These are phyloP conservation scores for Phytopythium boreale DNA, from an alignment of 352 stramenopile genomes.

Conservation along the genomic window DNA sequence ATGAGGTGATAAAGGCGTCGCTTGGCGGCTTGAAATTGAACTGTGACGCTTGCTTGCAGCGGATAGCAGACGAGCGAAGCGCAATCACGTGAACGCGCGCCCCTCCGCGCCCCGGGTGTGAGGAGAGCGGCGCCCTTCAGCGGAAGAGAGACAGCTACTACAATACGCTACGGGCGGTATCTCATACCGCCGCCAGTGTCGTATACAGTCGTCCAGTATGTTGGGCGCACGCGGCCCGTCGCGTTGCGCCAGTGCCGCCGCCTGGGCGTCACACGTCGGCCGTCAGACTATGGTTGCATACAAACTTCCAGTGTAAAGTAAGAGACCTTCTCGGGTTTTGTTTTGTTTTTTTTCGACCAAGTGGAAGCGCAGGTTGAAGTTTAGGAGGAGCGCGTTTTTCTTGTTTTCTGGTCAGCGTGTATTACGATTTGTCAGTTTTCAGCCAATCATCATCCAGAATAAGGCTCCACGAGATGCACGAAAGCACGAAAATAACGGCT, in stretches of 20 bases:
- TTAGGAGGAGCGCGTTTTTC: neutral
- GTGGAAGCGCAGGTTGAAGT: neutral
- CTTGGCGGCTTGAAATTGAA: too few species aligned
- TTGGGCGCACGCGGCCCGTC: neutral
- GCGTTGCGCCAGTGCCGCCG: neutral
- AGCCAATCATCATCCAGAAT: conserved; percentile 3
- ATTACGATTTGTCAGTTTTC: neutral
- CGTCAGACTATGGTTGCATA: neutral
- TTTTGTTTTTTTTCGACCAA: neutral
- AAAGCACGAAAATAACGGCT: neutral
- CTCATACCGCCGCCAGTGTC: too few species aligned
- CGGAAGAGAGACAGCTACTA: too few species aligned
- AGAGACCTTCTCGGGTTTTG: neutral
- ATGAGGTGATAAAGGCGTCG: too few species aligned
- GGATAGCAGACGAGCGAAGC: too few species aligned
- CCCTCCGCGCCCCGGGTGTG: too few species aligned
- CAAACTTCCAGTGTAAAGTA: neutral
- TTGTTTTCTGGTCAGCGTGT: neutral
- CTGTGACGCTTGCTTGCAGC: too few species aligned
- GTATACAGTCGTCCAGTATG: neutral
- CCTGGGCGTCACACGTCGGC: neutral
- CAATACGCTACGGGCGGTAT: too few species aligned
- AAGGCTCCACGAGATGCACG: too few species aligned
- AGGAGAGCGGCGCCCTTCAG: too few species aligned
- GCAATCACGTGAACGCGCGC: too few species aligned